phyloP scores from a whole-genome alignment of 2,329 filamentous ascomycete genomes.

The Colletotrichum lindemuthianum region DNA sequence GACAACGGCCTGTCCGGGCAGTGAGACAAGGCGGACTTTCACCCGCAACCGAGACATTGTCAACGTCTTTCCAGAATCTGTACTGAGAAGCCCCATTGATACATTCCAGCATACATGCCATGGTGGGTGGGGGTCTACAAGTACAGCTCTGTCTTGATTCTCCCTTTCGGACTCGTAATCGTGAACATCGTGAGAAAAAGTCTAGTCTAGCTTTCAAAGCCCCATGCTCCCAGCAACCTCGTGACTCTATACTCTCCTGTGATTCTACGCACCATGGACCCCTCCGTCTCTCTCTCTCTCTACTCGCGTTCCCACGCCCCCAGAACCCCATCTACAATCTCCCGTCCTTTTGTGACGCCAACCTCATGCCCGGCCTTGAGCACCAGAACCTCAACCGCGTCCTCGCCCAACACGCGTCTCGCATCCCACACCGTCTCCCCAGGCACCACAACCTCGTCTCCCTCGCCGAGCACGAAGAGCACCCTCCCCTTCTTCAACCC shows the following conservation, averaged over 20 bases:
- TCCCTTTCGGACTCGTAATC: no score
- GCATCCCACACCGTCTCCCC: constrained; percentile 73
- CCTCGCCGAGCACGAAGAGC: constrained; percentile 71
- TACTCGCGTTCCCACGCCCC: constrained; percentile 44
- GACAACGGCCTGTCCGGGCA: no score
- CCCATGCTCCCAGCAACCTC: no score
- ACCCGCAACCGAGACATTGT: no score
- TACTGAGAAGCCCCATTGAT: no score
- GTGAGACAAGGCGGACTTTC: no score
- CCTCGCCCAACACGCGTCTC: constrained; percentile 63
- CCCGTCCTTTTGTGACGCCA: constrained; percentile 68
- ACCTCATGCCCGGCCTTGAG: constrained; percentile 76
- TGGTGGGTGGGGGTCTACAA: no score
- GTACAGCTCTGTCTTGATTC: no score
- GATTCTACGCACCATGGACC: not conserved
- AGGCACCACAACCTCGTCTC: constrained; percentile 73
- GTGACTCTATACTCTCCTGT: not conserved
- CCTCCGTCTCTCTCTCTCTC: not conserved
- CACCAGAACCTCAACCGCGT: constrained; percentile 64
- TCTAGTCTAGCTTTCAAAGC: no score
- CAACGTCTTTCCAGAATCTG: no score
- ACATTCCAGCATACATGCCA: no score
- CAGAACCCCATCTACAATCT: constrained; percentile 60
- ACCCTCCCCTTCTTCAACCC: constrained; percentile 61
- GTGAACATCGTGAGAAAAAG: no score